A percentile compares a stretch with the other conserved stretches of the same genome.
Conservation (phyloP, 2,329 filamentous ascomycete species). For the Penicillium sp. region DNA sequence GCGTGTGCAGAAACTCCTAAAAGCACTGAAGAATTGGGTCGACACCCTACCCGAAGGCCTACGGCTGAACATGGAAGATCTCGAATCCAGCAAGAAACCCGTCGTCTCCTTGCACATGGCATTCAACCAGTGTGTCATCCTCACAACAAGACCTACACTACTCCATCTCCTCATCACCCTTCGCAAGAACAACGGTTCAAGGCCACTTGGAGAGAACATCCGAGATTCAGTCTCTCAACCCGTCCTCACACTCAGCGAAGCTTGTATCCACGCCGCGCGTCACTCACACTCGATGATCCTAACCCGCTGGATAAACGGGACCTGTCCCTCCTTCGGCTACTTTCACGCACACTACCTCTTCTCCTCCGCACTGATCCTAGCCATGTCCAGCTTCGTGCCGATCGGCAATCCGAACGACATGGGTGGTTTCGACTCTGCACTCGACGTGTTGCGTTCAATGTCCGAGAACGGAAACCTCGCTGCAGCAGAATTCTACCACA, state of each 20-base stretch:
- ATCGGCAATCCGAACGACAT: slow-evolving; percentile 41
- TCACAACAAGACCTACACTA: slow-evolving; percentile 48
- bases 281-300: slow-evolving; percentile 47
- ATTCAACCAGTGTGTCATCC: slow-evolving; percentile 50
- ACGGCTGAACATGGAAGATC: slow-evolving; percentile 40
- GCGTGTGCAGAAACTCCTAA: slow-evolving; percentile 48
- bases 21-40: slow-evolving; percentile 47
- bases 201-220: slow-evolving; percentile 12
- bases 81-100: slow-evolving; percentile 42
- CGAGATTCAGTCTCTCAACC: slow-evolving; percentile 43
- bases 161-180: slow-evolving; percentile 47
- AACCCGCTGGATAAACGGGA: slow-evolving; percentile 47
- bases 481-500: slow-evolving; percentile 43
- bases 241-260: slow-evolving; percentile 45
- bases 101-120: slow-evolving; percentile 45
- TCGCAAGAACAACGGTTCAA: slow-evolving; percentile 30
- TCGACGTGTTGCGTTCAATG: slow-evolving; percentile 42
- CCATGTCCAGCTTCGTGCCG: slow-evolving; percentile 45
- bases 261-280: slow-evolving; percentile 47
- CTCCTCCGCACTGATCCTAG: slow-evolving; percentile 46
- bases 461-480: slow-evolving; percentile 46
- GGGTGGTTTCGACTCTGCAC: slow-evolving; percentile 40
- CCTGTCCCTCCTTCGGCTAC: slow-evolving; percentile 48
- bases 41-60: slow-evolving; percentile 45
- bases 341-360: slow-evolving; percentile 51